Evolutionary conservation across 1,284 basidiomycete genomes (phyloP).

Genomic region (Thecaphora thlaspeos): DNA sequence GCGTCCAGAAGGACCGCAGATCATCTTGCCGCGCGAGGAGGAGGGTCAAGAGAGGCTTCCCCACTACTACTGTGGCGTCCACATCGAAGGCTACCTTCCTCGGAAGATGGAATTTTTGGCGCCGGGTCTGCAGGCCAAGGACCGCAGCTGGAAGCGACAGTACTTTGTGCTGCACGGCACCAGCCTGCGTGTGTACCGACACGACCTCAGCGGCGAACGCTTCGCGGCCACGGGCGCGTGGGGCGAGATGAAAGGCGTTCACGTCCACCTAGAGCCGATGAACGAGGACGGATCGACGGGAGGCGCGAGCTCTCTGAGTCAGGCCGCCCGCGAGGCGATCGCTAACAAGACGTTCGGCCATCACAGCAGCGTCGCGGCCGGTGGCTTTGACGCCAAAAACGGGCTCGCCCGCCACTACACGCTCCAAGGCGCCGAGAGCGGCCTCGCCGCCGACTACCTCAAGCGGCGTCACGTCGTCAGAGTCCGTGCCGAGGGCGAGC

Average conservation of each 20-base stretch:
- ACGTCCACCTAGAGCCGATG: constrained; percentile 47
- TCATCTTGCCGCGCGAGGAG: constrained; percentile 46
- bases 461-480: constrained; percentile 95
- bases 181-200: constrained; percentile 77
- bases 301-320: constrained; percentile 11
- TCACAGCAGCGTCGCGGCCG: constrained; percentile 8
- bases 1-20: constrained; percentile 46
- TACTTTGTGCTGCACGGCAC: constrained; percentile 93
- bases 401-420: constrained; percentile 68
- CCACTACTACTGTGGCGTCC: constrained; percentile 77
- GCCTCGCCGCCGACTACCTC: constrained; percentile 88
- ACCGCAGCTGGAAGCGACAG: constrained; percentile 85
- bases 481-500: constrained; percentile 87
- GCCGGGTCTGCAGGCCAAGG: constrained; percentile 81
- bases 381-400: constrained; percentile 26
- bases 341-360: constrained; percentile 21
- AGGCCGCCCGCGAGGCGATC: constrained; percentile 33
- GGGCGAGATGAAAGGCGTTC: constrained; percentile 54
- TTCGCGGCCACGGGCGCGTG: constrained; percentile 55
- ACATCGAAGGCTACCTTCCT: constrained; percentile 79
- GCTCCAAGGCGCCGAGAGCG: constrained; percentile 85
- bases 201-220: constrained; percentile 54
- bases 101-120: constrained; percentile 90
- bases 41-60: constrained; percentile 83
- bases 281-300: constrained; percentile 42